A percentile compares a stretch with the other conserved stretches of the same genome.
Evolutionary conservation across 2,329 filamentous ascomycete genomes (phyloP).

Genomic region (Helminthosporium solani): DNA sequence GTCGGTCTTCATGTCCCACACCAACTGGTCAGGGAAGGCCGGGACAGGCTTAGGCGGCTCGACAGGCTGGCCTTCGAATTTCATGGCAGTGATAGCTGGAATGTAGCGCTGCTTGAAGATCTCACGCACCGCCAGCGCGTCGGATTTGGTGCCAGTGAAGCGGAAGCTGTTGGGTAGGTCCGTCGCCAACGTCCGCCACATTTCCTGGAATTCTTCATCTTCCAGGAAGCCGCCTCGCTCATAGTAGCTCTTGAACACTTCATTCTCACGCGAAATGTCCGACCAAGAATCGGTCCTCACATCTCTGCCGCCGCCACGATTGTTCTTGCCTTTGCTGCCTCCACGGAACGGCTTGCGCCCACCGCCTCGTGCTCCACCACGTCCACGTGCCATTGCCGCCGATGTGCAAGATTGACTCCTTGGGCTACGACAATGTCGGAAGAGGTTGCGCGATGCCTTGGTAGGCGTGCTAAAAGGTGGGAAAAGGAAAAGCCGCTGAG

Average conservation of each 20-base stretch:
- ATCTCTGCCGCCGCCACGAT: conserved; percentile 29
- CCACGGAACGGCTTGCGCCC: conserved; percentile 29
- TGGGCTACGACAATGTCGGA: not conserved
- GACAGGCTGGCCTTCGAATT: conserved; percentile 78
- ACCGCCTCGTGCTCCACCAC: conserved; percentile 14
- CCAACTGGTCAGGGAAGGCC: conserved; percentile 94
- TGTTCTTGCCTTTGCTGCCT: conserved; percentile 24
- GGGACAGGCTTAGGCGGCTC: conserved; percentile 77
- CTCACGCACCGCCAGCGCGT: conserved; percentile 89
- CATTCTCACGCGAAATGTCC: conserved; percentile 74
- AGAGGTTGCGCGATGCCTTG: too few species aligned
- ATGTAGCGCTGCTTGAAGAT: conserved; percentile 87
- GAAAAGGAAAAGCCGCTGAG: too few species aligned
- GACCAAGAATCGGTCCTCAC: conserved; percentile 42
- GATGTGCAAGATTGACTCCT: not conserved
- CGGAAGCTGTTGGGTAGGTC: conserved; percentile 97
- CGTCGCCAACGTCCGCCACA: conserved; percentile 79
- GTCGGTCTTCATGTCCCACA: conserved; percentile 97
- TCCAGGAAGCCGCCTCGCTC: conserved; percentile 67
- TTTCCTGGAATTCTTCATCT: conserved; percentile 73
- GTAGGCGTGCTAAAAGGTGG: too few species aligned
- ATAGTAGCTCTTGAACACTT: conserved; percentile 84
- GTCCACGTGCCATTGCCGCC: not conserved
- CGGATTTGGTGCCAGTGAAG: conserved; percentile 93
- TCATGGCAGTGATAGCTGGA: conserved; percentile 82